These are phyloP conservation scores for Linnemannia zychae DNA, from an alignment of 192 early-diverging fungal genomes.

Conservation along the genomic window DNA sequence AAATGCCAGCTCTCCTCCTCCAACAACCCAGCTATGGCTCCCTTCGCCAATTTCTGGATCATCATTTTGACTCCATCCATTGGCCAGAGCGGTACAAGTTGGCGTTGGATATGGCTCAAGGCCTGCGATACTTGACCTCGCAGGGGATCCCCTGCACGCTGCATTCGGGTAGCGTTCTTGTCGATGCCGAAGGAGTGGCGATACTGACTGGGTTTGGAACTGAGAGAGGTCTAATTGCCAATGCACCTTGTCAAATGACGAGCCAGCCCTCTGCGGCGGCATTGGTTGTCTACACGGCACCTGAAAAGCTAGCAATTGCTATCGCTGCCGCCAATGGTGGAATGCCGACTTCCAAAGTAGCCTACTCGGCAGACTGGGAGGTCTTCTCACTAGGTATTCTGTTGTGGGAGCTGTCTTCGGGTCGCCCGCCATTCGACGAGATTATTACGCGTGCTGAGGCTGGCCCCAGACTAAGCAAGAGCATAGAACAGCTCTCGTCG, in stretches of 20 bases:
- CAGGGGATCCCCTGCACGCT: constrained; percentile 37
- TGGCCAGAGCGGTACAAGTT: constrained; percentile 52
- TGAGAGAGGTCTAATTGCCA: constrained; percentile 25
- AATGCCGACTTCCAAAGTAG: constrained; percentile 7
- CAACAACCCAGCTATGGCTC: constrained; percentile 47
- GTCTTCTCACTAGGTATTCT: constrained; percentile 45
- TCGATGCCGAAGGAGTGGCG: constrained; percentile 45
- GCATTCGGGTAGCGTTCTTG: constrained; percentile 43
- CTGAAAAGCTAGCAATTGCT: constrained; percentile 25
- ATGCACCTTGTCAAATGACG: constrained; percentile 46
- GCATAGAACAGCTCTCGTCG: constrained; percentile 45
- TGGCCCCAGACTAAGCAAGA: constrained; percentile 47
- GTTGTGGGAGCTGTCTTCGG: constrained; percentile 52
- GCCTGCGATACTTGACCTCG: constrained; percentile 22
- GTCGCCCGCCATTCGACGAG: constrained; percentile 43
- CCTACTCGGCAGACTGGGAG: constrained; percentile 33
- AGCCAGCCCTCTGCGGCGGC: constrained; percentile 29
- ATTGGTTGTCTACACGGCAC: constrained; percentile 47
- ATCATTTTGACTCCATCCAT: constrained; percentile 30
- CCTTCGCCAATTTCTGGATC: constrained; percentile 38
- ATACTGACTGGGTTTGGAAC: constrained; percentile 41
- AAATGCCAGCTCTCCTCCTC: constrained; percentile 44
- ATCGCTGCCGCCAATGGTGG: constrained; percentile 37
- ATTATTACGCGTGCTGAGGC: constrained; percentile 50
- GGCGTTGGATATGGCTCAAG: constrained; percentile 48